Conservation (phyloP, 179 eudicot genomes). For the Silene coronaria region DNA sequence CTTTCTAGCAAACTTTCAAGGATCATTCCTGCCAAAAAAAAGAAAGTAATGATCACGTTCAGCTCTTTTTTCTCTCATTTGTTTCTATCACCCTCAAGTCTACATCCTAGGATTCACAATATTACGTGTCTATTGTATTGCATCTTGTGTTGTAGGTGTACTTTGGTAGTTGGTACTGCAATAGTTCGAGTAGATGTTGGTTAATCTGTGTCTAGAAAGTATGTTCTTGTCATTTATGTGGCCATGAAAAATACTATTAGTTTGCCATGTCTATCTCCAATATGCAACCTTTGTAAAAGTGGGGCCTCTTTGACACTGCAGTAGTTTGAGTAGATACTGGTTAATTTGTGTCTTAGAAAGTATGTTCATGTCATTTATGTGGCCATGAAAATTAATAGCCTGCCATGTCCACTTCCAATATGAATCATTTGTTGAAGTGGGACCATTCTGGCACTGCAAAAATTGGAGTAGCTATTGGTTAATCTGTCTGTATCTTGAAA, state of each 20-base stretch:
- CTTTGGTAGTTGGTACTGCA: background rate
- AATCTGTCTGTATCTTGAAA: background rate
- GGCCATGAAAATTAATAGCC: background rate
- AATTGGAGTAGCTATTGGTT: background rate
- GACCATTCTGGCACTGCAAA: background rate
- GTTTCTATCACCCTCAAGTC: background rate
- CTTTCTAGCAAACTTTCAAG: conserved; percentile 45
- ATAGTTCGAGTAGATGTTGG: background rate
- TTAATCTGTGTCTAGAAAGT: background rate
- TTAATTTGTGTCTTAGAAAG: background rate
- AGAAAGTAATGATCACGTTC: conserved; percentile 42
- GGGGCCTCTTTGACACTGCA: background rate
- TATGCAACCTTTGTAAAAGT: background rate
- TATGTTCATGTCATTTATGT: background rate
- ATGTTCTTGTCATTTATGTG: background rate
- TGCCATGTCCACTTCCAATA: background rate
- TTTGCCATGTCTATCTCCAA: background rate
- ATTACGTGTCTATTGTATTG: background rate
- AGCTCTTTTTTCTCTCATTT: background rate
- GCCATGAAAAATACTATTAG: background rate
- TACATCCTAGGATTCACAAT: background rate
- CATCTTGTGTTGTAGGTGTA: background rate
- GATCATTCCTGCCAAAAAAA: conserved; percentile 33
- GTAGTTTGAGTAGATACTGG: background rate
- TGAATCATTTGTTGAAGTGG: background rate